Conservation (phyloP, 2,329 filamentous ascomycete species). For the Colletotrichum falcatum region DNA sequence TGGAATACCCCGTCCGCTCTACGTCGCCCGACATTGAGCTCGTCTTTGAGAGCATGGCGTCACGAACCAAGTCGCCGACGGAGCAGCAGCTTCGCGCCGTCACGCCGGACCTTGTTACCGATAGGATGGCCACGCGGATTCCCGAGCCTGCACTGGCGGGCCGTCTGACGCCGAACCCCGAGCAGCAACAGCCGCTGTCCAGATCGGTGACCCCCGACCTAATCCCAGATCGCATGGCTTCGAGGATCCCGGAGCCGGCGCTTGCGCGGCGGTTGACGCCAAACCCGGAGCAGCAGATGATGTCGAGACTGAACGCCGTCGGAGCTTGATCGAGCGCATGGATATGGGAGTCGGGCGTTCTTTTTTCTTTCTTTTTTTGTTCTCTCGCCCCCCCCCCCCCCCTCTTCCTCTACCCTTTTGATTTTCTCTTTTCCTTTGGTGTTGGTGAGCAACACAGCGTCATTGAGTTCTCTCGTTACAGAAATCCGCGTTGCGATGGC, state of each 20-base stretch:
- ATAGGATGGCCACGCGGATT: constrained; percentile 55
- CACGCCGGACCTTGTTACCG: constrained; percentile 70
- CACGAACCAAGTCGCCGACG: constrained; percentile 53
- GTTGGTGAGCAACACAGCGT: background rate
- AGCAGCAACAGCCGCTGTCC: constrained; percentile 52
- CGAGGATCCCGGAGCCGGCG: constrained; percentile 59
- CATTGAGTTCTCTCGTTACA: background rate
- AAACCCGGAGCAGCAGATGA: constrained; percentile 59
- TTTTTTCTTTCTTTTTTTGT: background rate
- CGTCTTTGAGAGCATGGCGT: constrained; percentile 36
- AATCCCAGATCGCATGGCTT: constrained; percentile 60
- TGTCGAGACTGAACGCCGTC: constrained; percentile 46
- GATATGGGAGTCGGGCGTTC: background rate
- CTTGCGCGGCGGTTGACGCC: constrained; percentile 60
- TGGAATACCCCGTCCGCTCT: constrained; percentile 66
- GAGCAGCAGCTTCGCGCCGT: constrained; percentile 51
- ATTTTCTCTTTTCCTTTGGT: too few species aligned
- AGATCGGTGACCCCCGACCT: constrained; percentile 65
- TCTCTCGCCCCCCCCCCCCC: too few species aligned
- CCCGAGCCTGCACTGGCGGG: constrained; percentile 58
- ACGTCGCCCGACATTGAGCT: constrained; percentile 37
- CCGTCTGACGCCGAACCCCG: constrained; percentile 62
- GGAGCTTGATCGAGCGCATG: constrained; percentile 41
- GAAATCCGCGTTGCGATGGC: background rate
- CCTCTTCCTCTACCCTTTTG: too few species aligned